Percentiles rank a stretch among this genome's conserved stretches.
These are phyloP conservation scores for Mycena pura DNA, from an alignment of 768 basidiomycete genomes.

Conservation along the genomic window DNA sequence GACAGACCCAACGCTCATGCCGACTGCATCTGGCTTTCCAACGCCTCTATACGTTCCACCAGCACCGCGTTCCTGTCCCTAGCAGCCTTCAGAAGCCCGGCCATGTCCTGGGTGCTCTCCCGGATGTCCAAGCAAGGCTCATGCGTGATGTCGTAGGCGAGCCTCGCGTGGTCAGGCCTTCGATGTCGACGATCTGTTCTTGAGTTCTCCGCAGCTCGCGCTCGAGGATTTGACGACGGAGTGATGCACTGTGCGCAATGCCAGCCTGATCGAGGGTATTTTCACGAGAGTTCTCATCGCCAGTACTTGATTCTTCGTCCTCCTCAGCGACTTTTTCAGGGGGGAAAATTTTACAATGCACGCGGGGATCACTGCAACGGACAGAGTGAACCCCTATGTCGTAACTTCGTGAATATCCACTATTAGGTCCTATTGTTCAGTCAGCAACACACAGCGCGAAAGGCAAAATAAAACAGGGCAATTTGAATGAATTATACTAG, in stretches of 20 bases:
- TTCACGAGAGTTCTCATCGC: too few relatives aligned
- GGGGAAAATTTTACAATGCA: too few relatives aligned
- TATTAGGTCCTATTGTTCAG: too few relatives aligned
- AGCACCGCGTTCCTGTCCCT: background rate
- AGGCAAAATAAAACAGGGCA: too few relatives aligned
- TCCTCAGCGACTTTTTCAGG: too few relatives aligned
- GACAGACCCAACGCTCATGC: background rate
- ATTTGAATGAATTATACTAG: too few relatives aligned
- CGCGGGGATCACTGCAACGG: too few relatives aligned
- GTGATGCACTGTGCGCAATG: background rate
- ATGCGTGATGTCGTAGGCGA: background rate
- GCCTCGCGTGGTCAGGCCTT: background rate
- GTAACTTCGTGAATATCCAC: too few relatives aligned
- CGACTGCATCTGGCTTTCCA: slow-evolving; percentile 3
- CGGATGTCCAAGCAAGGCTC: background rate
- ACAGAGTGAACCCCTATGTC: too few relatives aligned
- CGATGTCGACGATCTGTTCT: background rate
- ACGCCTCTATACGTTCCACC: background rate
- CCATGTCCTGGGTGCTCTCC: background rate
- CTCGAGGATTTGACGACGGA: background rate
- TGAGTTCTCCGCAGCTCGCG: background rate
- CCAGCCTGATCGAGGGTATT: too few relatives aligned
- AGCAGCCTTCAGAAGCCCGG: background rate
- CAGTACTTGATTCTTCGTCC: too few relatives aligned
- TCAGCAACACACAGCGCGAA: too few relatives aligned